Conservation (phyloP, 2,329 filamentous ascomycete genomes). For the Alternaria longipes region DNA sequence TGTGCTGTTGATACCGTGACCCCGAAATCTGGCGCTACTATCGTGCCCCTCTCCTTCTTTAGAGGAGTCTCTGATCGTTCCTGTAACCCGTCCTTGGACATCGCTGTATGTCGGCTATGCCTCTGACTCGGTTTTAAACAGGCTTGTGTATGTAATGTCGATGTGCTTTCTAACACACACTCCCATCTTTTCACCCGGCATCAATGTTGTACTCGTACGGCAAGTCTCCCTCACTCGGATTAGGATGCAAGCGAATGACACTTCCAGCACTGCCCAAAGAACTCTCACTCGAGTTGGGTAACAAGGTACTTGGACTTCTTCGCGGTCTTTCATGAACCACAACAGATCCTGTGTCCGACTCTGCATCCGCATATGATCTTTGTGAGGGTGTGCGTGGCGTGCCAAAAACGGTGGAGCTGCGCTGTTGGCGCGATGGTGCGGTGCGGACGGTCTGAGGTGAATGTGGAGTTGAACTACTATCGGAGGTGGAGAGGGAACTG, state of each 20-base stretch:
- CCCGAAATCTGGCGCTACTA: not conserved
- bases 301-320: slow-evolving; percentile 41
- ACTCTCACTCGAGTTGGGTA: slow-evolving; percentile 43
- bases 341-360: slow-evolving; percentile 41
- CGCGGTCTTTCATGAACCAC: slow-evolving; percentile 24
- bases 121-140: not conserved
- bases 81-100: not conserved
- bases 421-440: slow-evolving; percentile 37
- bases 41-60: not conserved
- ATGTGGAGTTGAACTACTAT: slow-evolving; percentile 24
- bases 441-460: slow-evolving; percentile 44
- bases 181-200: slow-evolving; percentile 14
- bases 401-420: slow-evolving; percentile 33
- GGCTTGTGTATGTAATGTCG: not conserved
- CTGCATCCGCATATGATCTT: slow-evolving; percentile 28
- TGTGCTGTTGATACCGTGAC: not conserved
- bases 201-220: slow-evolving; percentile 44
- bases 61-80: not conserved
- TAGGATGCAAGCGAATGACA: slow-evolving; percentile 39
- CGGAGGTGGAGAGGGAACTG: slow-evolving; percentile 18
- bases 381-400: slow-evolving; percentile 38
- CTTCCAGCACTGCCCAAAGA: slow-evolving; percentile 36
- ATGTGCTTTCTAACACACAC: not conserved
- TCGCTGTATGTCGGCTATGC: not conserved
- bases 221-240: slow-evolving; percentile 39